Percentiles rank a stretch among this genome's conserved stretches.
These are phyloP conservation scores for Asterophora lycoperdoides DNA, from an alignment of 768 basidiomycete genomes.

Conservation along the genomic window DNA sequence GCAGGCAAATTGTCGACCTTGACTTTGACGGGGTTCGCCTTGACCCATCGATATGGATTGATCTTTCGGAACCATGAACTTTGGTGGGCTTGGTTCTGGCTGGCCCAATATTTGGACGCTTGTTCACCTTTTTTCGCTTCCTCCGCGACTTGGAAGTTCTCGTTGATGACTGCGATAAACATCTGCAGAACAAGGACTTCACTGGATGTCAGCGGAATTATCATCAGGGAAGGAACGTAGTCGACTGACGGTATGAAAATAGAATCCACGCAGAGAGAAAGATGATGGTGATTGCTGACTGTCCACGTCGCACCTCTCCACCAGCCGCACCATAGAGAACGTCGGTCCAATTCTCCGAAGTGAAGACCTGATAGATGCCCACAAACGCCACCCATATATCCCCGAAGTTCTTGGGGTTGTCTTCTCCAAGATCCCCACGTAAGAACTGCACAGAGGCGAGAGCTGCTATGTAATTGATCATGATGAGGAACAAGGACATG, in stretches of 20 bases:
- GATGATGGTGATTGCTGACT: conserved; percentile 63
- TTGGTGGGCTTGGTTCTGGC: conserved; percentile 45
- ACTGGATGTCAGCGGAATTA: neutral
- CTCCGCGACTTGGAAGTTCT: conserved; percentile 91
- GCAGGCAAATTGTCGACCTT: conserved; percentile 69
- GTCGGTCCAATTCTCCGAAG: conserved; percentile 92
- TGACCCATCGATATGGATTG: conserved; percentile 88
- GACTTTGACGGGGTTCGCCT: conserved; percentile 66
- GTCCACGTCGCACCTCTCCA: conserved; percentile 61
- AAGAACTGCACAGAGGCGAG: conserved; percentile 81
- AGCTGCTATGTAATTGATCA: conserved; percentile 84
- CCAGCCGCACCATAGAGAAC: conserved; percentile 58
- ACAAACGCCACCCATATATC: conserved; percentile 83
- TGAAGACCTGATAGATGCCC: conserved; percentile 84
- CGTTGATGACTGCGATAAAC: conserved; percentile 97
- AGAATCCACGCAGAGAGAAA: conserved; percentile 84
- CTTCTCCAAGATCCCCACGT: conserved; percentile 68
- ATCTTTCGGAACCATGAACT: conserved; percentile 66
- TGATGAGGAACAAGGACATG: conserved; percentile 86
- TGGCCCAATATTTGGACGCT: conserved; percentile 62
- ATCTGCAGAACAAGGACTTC: conserved; percentile 88
- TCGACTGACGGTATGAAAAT: conserved; percentile 80
- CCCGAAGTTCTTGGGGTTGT: conserved; percentile 65
- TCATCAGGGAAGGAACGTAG: neutral
- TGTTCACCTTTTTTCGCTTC: conserved; percentile 84